Base-by-base conservation (phyloP, 805 yeast genomes). In the Saccharomyces mikatae region DNA sequence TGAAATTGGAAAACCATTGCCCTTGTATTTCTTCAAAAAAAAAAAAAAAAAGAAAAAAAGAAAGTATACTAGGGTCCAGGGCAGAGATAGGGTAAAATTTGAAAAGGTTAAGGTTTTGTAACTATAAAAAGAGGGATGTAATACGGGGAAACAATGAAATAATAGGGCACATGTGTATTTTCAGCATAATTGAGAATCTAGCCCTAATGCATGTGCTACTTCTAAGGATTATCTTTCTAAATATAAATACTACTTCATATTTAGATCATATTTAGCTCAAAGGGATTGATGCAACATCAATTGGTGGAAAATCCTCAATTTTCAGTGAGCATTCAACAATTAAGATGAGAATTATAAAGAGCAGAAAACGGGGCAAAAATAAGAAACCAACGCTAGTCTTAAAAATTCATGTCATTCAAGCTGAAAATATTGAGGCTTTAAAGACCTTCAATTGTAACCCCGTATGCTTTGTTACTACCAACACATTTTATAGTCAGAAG, bases 381-480 rank as follows among this genome's bases (percentile, higher is more conserved):
- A 56, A 48, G 29, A 54, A 51, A 36, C 56, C 62, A 28, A 51
- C 57, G 26, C 49, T 66, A 46, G 24, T 60, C 11, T 54, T 66
- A 51, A 57, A 56, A 47, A 60, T 63, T 10, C 56, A 58, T 41
- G 64, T 63, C 24, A 52, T 62, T 2, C 63, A 62, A 46, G 62
- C 64, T 6, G 57, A 56, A 49, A 58, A 62, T 29, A 52, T 68
- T n/a, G 67, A 61, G 22, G 50, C 65, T 8, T 54, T 64, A 17
- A 56, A 61, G 14, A 59, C 56, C 10, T 67, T 68, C 41, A 58
- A 62, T 17, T 67, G 70, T 50, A 64, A 63, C 52, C 67, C 71
- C 1, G 55, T 67, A 3, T 67, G 71, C 51, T 53, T 63, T 49
- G 65, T 66, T 11, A 62, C 64, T 3, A 65, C 68, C 21, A 62